These are phyloP conservation scores for Setomelanomma holmii DNA, from an alignment of 2,329 filamentous ascomycete species.

Conservation along the genomic window DNA sequence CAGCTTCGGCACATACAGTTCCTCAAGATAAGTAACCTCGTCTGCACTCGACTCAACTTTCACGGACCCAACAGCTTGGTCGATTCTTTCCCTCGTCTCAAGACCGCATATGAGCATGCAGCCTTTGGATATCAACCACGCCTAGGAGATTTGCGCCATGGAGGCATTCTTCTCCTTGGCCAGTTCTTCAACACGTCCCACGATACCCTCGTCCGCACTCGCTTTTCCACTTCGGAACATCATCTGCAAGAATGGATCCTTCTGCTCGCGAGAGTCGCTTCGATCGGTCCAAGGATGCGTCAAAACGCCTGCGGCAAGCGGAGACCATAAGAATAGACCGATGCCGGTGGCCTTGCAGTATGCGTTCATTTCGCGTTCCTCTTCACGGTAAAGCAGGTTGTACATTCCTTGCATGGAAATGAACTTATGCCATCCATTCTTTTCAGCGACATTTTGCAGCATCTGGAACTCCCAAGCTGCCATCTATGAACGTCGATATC, in stretches of 20 bases:
- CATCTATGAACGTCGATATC: no score
- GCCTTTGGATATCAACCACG: constrained; percentile 29
- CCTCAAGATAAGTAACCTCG: constrained; percentile 28
- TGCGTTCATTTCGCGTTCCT: constrained; percentile 48
- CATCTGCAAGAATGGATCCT: neutral
- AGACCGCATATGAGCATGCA: constrained; percentile 28
- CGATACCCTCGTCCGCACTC: constrained; percentile 58
- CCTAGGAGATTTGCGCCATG: constrained; percentile 63
- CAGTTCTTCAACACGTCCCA: constrained; percentile 61
- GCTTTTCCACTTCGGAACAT: constrained; percentile 22
- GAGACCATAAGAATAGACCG: constrained; percentile 36
- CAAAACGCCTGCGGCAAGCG: constrained; percentile 37
- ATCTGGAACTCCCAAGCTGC: constrained; percentile 51
- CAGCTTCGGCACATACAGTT: constrained; percentile 20
- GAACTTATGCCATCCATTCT: constrained; percentile 53
- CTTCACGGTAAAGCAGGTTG: constrained; percentile 53
- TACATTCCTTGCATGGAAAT: constrained; percentile 55
- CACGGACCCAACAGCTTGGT: constrained; percentile 24
- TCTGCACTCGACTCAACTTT: constrained; percentile 21
- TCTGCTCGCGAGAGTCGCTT: neutral
- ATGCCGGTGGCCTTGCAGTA: constrained; percentile 28
- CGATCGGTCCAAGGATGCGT: constrained; percentile 23
- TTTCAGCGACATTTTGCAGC: constrained; percentile 50
- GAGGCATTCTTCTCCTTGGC: constrained; percentile 60
- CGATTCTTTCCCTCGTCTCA: constrained; percentile 22